phyloP scores from a whole-genome alignment of 331 rosid species.

The Acacia pycnantha region DNA sequence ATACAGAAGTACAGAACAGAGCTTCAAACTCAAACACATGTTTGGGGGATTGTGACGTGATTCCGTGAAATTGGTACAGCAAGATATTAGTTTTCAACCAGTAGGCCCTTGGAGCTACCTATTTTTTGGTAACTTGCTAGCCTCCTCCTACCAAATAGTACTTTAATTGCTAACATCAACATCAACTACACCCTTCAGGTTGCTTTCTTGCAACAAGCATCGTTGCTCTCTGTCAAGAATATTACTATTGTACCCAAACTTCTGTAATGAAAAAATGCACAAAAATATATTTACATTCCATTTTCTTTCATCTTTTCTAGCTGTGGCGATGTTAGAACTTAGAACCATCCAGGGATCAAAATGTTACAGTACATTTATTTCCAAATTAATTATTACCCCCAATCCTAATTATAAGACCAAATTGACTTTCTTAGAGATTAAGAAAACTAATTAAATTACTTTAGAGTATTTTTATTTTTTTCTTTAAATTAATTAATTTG shows the following conservation, averaged over 20 bases:
- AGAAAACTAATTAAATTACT: no score
- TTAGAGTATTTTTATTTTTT: no score
- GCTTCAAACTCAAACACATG: slow-evolving; percentile 27
- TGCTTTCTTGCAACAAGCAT: slow-evolving; percentile 22
- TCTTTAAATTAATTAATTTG: no score
- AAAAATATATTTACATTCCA: neutral
- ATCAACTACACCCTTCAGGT: slow-evolving; percentile 13
- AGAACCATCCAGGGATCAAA: neutral
- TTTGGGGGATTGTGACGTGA: slow-evolving; percentile 38
- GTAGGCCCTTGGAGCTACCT: slow-evolving; percentile 24
- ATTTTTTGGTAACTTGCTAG: slow-evolving; percentile 25
- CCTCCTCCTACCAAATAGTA: slow-evolving; percentile 7
- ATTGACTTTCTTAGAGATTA: no score
- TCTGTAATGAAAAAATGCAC: neutral
- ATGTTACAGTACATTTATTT: neutral
- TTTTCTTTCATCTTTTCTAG: neutral
- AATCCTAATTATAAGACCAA: no score
- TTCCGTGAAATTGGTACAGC: slow-evolving; percentile 22
- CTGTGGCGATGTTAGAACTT: neutral
- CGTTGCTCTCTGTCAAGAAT: slow-evolving; percentile 29
- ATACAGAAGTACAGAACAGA: neutral
- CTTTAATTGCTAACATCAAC: slow-evolving; percentile 6
- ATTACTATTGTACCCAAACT: slow-evolving; percentile 12
- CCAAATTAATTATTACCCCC: neutral
- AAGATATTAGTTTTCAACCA: slow-evolving; percentile 21